Evolutionary conservation across 2,329 filamentous ascomycete genomes (phyloP), one percentile per base, ranked within the genome.

Genomic region (Cercospora canescens): DNA sequence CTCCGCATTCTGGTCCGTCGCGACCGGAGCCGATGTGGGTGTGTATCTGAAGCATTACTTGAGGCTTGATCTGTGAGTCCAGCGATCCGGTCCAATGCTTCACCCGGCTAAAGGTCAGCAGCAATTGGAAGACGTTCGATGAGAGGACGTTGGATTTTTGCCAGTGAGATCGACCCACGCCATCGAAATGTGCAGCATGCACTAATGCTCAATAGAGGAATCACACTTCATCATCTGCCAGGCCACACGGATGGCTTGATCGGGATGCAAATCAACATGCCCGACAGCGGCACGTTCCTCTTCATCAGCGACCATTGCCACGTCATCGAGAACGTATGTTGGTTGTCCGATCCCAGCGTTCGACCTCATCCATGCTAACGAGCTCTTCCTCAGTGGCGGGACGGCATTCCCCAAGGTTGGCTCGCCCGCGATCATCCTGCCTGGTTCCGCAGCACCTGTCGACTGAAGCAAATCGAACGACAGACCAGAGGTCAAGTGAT

Each of bases 41-140:
- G 76, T 77, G 4, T 78, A 78, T 59, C 35, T 77, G 45, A 71
- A 75, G 67, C 76, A 78, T 66, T 78, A 77, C 45, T 65, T 77
- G 59, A 74, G 73, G 54, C 67, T 77, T 30, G 74, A 74, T 61
- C 66, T 77, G 73, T 74, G 61, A 64, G 72, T 35, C 52, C 28
- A 34, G 18, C n/a, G 21, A 9, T 24, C 32, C 2, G n/a, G 24
- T 24, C 9, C 21, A n/a, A 12, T 16, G 39, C 21, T 26, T 14
- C 12, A 11, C 26, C 2, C n/a, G 21, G 55, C 52, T 63, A 30
- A 64, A 50, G 21, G 9, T 18, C 9, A 18, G 11, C 54, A 76
- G 74, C 18, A 77, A 78, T 45, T 77, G 76, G 76, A 77, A 77
- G 69, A 77, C 75, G 2, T 78, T 77, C 60, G 76, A 78, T 57